Percentiles rank a stretch among this genome's conserved stretches.
phyloP scores from a whole-genome alignment of 1,139 yeast genomes.

The Yamadazyma membranifaciens region DNA sequence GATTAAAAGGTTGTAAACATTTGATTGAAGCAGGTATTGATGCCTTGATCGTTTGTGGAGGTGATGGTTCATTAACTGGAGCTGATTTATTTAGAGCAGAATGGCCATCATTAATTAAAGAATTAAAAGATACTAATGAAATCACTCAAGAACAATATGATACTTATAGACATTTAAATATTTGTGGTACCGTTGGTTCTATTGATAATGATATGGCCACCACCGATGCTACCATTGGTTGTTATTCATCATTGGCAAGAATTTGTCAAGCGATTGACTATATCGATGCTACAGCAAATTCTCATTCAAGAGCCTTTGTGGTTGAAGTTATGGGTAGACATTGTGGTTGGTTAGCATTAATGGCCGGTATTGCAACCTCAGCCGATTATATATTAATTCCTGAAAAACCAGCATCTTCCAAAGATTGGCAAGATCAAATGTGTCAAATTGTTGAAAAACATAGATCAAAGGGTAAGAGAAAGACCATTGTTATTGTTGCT shows the following conservation, averaged over 20 bases:
- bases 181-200: conserved; percentile 94
- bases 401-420: conserved; percentile 67
- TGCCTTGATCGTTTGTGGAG: conserved; percentile 97
- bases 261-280: conserved; percentile 92
- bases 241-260: conserved; percentile 88
- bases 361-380: conserved; percentile 95
- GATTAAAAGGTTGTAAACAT: conserved; percentile 79
- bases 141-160: conserved; percentile 57
- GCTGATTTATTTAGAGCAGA: conserved; percentile 92
- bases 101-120: conserved; percentile 85
- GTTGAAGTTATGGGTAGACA: conserved; percentile 99
- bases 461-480: conserved; percentile 84
- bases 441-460: conserved; percentile 70
- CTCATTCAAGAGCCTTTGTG: conserved; percentile 96
- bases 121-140: conserved; percentile 54
- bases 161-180: conserved; percentile 71
- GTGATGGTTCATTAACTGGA: conserved; percentile 97
- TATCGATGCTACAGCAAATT: conserved; percentile 94
- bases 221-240: conserved; percentile 96
- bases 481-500: conserved; percentile 93
- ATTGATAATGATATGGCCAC: conserved; percentile 97
- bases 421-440: conserved; percentile 76
- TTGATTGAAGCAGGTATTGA: conserved; percentile 88
- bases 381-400: conserved; percentile 95
- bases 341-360: conserved; percentile 97